Evolutionary conservation across 495 filamentous ascomycete species (phyloP).

Genomic region (Podospora australis): DNA sequence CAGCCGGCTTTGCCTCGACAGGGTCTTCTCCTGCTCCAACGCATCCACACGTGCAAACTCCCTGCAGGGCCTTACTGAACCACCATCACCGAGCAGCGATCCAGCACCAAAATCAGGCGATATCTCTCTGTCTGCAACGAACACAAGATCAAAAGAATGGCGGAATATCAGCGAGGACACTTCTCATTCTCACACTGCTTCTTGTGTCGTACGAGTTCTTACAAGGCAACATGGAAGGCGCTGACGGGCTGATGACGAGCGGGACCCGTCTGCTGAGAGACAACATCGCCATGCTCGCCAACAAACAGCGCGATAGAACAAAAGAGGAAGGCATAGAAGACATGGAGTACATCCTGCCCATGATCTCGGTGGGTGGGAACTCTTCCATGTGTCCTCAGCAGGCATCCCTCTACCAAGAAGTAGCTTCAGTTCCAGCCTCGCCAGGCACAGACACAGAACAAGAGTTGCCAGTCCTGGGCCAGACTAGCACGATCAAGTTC

Average conservation of each 20-base stretch:
- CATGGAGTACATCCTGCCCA: conserved; percentile 5
- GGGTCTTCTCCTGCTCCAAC: background rate
- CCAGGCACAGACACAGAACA: background rate
- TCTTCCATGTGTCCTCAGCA: background rate
- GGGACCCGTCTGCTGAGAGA: conserved; percentile 6
- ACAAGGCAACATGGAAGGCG: conserved; percentile 24
- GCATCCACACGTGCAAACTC: background rate
- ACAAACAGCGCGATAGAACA: background rate
- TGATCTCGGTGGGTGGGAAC: background rate
- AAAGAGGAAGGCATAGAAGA: background rate
- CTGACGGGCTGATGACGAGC: conserved; percentile 14
- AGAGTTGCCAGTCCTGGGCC: background rate
- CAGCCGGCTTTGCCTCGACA: no score
- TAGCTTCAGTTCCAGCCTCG: background rate
- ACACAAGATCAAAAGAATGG: conserved; percentile 7
- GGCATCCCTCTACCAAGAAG: background rate
- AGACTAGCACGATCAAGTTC: background rate
- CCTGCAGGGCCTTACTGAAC: conserved; percentile 8
- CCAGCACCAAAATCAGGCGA: conserved; percentile 23
- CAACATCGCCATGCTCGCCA: conserved; percentile 2
- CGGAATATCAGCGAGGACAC: conserved; percentile 7
- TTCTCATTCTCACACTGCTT: conserved; percentile 19
- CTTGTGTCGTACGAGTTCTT: conserved; percentile 24
- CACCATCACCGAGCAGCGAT: conserved; percentile 17
- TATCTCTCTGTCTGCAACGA: conserved; percentile 19